These are phyloP conservation scores for Mycena pura DNA, from an alignment of 768 basidiomycete genomes.

Conservation along the genomic window DNA sequence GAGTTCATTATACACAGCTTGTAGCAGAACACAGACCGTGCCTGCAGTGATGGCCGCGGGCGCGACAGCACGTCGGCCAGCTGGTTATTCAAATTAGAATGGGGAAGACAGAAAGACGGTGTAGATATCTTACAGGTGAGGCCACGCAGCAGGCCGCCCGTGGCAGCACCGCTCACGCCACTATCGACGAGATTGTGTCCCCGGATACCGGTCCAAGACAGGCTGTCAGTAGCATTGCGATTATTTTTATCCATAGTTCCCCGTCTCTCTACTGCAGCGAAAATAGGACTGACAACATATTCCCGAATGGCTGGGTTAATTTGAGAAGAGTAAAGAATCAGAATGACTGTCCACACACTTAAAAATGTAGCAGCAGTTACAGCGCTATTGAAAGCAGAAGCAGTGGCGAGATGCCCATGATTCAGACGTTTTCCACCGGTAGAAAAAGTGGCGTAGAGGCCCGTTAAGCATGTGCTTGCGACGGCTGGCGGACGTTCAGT, in stretches of 20 bases:
- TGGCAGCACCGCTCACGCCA: slow-evolving; percentile 70
- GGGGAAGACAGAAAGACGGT: neutral
- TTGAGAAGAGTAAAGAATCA: neutral
- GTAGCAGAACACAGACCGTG: slow-evolving; percentile 64
- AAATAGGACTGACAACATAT: slow-evolving; percentile 71
- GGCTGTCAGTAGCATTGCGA: slow-evolving; percentile 4
- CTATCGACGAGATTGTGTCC: slow-evolving; percentile 71
- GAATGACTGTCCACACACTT: slow-evolving; percentile 51
- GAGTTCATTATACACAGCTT: slow-evolving; percentile 76
- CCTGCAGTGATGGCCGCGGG: slow-evolving; percentile 69
- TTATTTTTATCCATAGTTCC: slow-evolving; percentile 32
- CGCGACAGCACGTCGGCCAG: slow-evolving; percentile 61
- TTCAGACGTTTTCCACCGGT: slow-evolving; percentile 51
- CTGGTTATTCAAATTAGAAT: slow-evolving; percentile 43
- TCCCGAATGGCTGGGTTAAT: slow-evolving; percentile 69
- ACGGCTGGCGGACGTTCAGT: slow-evolving; percentile 53
- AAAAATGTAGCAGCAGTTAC: slow-evolving; percentile 81
- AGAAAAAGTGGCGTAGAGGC: slow-evolving; percentile 52
- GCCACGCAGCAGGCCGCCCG: slow-evolving; percentile 66
- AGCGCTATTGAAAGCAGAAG: slow-evolving; percentile 75
- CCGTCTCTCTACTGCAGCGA: slow-evolving; percentile 46
- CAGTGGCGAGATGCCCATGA: slow-evolving; percentile 54
- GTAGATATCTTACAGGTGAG: slow-evolving; percentile 56
- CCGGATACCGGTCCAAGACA: slow-evolving; percentile 62
- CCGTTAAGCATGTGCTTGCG: slow-evolving; percentile 58